Base-by-base conservation (phyloP, 179 eudicot species). In the Sideroxylon spinosum region DNA sequence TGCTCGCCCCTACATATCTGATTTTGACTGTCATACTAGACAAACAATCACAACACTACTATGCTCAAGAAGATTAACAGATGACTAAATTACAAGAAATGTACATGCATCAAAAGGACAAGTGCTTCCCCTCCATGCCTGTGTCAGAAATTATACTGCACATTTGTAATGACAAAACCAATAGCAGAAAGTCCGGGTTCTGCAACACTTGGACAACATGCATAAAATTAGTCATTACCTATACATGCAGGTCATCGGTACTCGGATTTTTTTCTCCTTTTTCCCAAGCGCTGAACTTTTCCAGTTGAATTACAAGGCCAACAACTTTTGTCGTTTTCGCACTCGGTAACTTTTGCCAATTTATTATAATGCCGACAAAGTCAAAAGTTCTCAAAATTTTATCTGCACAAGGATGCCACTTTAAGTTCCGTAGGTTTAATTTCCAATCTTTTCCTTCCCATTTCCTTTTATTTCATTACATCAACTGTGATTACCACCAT, bases 401-500 rank as follows among this genome's bases (percentile, higher is more conserved):
- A 23, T 59, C 11, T n/a, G 25, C 63, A 19, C n/a, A 2, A 59
- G 63, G 63, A 6, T 4, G 10, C 44, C 44, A 59, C 25, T 19
- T 6, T 6, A n/a, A 19, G 4, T 59, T n/a, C 13, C 63, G 7
- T 22, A 37, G 6, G 10, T 59, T 59, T n/a, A n/a, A 19, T 59
- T 19, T 59, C 9, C 63, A 59, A 59, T 59, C 63, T 59, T 59
- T 59, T 25, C 8, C 63, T 6, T 59, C 63, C 20, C 20, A 19
- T 7, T 59, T 59, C 63, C 23, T 59, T 59, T n/a, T 59, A 59
- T 59, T 59, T 59, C 63, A n/a, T n/a, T 59, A 59, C 63, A n/a
- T 37, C 44, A 37, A 37, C 44, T 37, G 44, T 37, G 44, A 37
- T 37, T 37, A 37, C 44, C 44, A 37, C 44, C 44, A 37, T 37